phyloP scores from a whole-genome alignment of 2,329 filamentous ascomycete genomes.

The Cladosporium oxysporum region DNA sequence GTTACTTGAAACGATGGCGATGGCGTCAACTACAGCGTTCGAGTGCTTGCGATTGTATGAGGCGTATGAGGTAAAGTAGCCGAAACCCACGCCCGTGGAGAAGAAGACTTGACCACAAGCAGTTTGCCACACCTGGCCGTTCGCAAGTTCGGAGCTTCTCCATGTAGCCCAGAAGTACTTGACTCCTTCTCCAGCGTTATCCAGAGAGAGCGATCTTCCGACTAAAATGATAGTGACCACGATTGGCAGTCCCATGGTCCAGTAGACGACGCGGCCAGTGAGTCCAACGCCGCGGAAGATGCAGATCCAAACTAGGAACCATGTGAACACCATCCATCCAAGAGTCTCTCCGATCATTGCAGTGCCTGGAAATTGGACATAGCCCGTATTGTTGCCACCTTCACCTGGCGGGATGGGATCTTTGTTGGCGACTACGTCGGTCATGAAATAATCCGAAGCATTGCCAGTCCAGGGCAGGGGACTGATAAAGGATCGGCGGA shows the following conservation, averaged over 20 bases:
- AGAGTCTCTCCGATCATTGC: constrained; percentile 58
- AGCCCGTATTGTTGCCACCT: constrained; percentile 44
- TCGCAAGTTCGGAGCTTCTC: constrained; percentile 53
- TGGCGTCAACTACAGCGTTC: constrained; percentile 61
- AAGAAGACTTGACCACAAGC: constrained; percentile 63
- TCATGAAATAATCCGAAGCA: constrained; percentile 55
- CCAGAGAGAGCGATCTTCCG: constrained; percentile 55
- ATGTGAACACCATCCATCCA: constrained; percentile 60
- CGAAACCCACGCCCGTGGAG: constrained; percentile 60
- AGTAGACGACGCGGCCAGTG: constrained; percentile 61
- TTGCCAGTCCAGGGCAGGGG: constrained; percentile 57
- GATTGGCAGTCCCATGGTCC: constrained; percentile 63
- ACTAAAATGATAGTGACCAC: constrained; percentile 59
- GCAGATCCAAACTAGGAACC: constrained; percentile 61
- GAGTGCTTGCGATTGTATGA: constrained; percentile 59
- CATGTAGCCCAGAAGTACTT: constrained; percentile 52
- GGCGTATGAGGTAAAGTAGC: constrained; percentile 61
- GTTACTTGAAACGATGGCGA: constrained; percentile 58
- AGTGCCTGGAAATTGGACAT: constrained; percentile 51
- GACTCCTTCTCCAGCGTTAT: constrained; percentile 56
- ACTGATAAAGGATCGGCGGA: constrained; percentile 56
- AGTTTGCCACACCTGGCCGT: constrained; percentile 60
- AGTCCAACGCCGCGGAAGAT: constrained; percentile 61
- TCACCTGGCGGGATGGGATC: constrained; percentile 40
- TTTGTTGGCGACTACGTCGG: constrained; percentile 52